Evolutionary conservation across 169 alveolate genomes (phyloP).

Genomic region (Plasmodium cynomolgi): DNA sequence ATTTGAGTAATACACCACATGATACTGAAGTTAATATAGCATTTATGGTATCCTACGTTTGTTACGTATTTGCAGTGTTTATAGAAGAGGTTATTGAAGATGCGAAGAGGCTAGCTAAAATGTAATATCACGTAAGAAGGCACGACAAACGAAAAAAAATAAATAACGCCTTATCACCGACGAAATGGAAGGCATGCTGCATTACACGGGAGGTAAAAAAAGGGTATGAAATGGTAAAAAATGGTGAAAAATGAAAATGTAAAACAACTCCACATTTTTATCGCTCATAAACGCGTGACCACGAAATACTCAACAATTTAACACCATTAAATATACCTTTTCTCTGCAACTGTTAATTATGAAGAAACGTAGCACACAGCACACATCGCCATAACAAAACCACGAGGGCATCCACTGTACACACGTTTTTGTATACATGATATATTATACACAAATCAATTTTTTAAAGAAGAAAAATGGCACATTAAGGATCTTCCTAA

Average conservation of each 20-base stretch:
- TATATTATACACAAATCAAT: background rate
- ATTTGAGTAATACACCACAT: constrained; percentile 3
- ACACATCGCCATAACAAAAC: background rate
- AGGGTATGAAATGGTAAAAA: background rate
- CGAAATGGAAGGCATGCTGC: background rate
- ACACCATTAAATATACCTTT: background rate
- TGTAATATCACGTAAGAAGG: constrained; percentile 3
- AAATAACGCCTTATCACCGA: background rate
- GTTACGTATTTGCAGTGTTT: background rate
- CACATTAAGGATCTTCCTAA: background rate
- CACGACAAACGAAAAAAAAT: background rate
- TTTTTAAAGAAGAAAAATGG: background rate
- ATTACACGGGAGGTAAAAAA: background rate
- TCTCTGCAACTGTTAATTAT: background rate
- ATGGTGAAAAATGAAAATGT: background rate
- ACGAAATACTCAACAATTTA: background rate
- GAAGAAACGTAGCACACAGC: background rate
- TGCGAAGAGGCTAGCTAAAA: background rate
- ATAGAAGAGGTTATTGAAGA: constrained; percentile 16
- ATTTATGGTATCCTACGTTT: constrained; percentile 7
- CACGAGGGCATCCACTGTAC: background rate
- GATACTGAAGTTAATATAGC: background rate
- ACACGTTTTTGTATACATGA: background rate
- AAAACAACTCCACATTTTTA: background rate
- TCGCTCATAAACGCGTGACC: background rate